Percentiles rank a stretch among this genome's conserved stretches.
Evolutionary conservation across 305 asterid species (phyloP).

Genomic region (Petunia hybrid): DNA sequence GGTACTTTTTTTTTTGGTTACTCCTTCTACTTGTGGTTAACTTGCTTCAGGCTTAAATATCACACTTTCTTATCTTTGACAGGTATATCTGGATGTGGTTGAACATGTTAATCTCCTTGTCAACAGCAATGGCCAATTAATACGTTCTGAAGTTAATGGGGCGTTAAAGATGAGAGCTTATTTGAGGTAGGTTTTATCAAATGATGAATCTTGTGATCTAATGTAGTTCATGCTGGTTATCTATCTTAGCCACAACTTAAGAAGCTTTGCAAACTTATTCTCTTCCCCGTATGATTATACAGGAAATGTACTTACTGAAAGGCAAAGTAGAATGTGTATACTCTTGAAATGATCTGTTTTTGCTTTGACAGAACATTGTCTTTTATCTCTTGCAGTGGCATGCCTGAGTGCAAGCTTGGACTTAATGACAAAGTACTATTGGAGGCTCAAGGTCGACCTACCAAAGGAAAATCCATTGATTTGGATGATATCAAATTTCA

Average conservation of each 20-base stretch:
- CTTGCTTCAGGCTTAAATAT: conserved; percentile 16
- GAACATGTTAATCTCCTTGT: conserved; percentile 96
- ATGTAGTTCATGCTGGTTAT: neutral
- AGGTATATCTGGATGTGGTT: conserved; percentile 88
- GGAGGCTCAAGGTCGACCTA: conserved; percentile 93
- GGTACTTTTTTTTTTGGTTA: neutral
- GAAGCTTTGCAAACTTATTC: neutral
- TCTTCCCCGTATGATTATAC: neutral
- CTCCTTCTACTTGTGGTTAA: neutral
- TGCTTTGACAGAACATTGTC: neutral
- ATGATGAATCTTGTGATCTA: neutral
- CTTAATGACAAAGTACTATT: conserved; percentile 89
- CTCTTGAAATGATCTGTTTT: neutral
- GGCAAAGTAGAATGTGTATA: neutral
- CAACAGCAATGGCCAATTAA: conserved; percentile 92
- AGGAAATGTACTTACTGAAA: neutral
- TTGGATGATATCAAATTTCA: conserved; percentile 97
- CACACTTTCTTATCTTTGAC: conserved; percentile 28
- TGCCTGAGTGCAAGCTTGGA: conserved; percentile 99
- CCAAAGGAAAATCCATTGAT: conserved; percentile 97
- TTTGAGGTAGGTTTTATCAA: conserved; percentile 61
- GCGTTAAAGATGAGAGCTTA: conserved; percentile 95
- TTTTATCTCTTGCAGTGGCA: conserved; percentile 71
- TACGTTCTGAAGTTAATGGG: conserved; percentile 93
- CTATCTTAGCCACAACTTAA: neutral